Evolutionary conservation across 1,284 basidiomycete species (phyloP).

Genomic region (Puccinia brachypodii): DNA sequence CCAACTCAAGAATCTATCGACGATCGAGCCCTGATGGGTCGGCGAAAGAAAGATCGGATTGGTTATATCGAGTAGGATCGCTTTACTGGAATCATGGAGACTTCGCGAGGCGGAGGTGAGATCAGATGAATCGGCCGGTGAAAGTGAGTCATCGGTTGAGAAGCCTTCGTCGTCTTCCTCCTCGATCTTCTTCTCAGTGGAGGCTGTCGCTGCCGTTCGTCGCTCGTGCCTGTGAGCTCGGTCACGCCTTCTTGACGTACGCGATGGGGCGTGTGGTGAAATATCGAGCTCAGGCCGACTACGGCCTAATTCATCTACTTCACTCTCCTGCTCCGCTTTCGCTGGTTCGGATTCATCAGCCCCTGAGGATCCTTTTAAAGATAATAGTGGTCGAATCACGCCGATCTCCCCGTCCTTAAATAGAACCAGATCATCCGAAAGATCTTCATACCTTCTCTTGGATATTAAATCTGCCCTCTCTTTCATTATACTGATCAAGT

Average conservation of each 20-base stretch:
- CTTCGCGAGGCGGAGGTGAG: constrained; percentile 67
- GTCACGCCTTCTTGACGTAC: constrained; percentile 54
- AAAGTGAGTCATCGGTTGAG: constrained; percentile 76
- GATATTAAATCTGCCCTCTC: constrained; percentile 72
- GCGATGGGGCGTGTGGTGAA: constrained; percentile 50
- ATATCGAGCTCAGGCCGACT: neutral
- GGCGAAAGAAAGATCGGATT: constrained; percentile 83
- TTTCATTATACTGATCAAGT: constrained; percentile 70
- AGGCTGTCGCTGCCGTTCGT: constrained; percentile 59
- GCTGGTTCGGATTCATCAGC: constrained; percentile 42
- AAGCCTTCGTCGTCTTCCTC: constrained; percentile 68
- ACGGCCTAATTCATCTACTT: constrained; percentile 67
- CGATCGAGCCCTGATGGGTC: constrained; percentile 64
- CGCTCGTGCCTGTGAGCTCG: constrained; percentile 60
- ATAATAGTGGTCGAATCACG: constrained; percentile 32
- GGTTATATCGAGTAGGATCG: constrained; percentile 73
- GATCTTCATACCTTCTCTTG: constrained; percentile 69
- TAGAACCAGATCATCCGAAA: constrained; percentile 75
- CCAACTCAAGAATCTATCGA: constrained; percentile 76
- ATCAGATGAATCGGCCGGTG: constrained; percentile 68
- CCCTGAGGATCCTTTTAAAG: neutral
- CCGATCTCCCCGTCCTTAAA: constrained; percentile 65
- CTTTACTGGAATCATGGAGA: constrained; percentile 63
- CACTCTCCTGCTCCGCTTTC: constrained; percentile 57
- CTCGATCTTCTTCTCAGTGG: constrained; percentile 58